phyloP scores from a whole-genome alignment of 768 basidiomycete species.

The Boletus sensibilis region DNA sequence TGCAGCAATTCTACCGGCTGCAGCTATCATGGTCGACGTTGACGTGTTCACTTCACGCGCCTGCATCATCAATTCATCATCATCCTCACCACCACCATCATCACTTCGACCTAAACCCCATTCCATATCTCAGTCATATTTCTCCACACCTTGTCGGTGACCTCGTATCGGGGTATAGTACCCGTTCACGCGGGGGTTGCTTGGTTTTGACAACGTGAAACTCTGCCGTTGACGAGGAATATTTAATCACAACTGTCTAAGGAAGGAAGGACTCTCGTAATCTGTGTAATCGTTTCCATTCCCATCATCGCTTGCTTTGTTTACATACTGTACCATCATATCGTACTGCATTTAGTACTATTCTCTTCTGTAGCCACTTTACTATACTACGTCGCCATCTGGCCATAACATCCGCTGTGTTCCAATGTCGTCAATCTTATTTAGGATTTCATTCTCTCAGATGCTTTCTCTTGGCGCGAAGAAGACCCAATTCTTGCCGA shows the following conservation, averaged over 20 bases:
- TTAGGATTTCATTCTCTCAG: neutral
- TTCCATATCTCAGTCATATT: neutral
- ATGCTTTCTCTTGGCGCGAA: neutral
- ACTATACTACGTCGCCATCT: constrained; percentile 7
- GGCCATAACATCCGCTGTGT: constrained; percentile 1
- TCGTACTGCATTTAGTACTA: constrained; percentile 4
- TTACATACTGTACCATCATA: constrained; percentile 3
- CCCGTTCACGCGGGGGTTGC: neutral
- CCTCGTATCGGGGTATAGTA: constrained; percentile 11
- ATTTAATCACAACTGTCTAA: constrained; percentile 20
- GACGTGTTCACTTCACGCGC: constrained; percentile 1
- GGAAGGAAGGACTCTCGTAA: constrained; percentile 23
- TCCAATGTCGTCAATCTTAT: neutral
- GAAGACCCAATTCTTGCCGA: neutral
- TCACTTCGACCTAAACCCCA: neutral
- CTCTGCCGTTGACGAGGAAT: neutral
- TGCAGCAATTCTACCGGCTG: neutral
- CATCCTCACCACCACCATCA: constrained; percentile 1
- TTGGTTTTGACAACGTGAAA: constrained; percentile 7
- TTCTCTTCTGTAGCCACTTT: constrained; percentile 18
- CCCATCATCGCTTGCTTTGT: constrained; percentile 1
- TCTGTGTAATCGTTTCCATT: constrained; percentile 13
- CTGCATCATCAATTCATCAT: neutral
- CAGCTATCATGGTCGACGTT: neutral
- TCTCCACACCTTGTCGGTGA: constrained; percentile 1